Evolutionary conservation across 139 green algal genomes (phyloP), one percentile per base, ranked within the genome.

Genomic region (Closterium sp.): DNA sequence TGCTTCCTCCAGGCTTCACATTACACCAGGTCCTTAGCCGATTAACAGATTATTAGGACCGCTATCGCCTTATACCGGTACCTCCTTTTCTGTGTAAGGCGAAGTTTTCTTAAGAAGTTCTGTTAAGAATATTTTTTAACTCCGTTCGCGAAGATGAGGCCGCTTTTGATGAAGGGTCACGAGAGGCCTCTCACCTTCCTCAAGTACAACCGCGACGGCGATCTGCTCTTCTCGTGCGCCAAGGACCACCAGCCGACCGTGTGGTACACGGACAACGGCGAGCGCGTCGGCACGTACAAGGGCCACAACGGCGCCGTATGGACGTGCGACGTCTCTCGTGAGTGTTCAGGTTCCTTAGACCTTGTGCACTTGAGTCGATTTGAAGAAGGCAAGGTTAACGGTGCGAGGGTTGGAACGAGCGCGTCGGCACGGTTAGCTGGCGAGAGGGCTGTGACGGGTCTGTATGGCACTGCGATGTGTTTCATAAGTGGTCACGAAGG

Each of bases 241-340:
- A 99, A 99, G 95, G 97, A 98, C 93, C 95, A 96, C 90, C 87
- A 95, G 8, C 96, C 97, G 1, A 99, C 96, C 91, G 91, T 99
- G 23, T 99, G 98, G 97, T 96, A 94, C 92, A 94, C 97, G 16
- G 98, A 99, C 33, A 96, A 98, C 89, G 98, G 98, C 19, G 93
- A 96, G 89, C 96, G 98, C 25, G 91, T 99, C 0, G 98, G 98
- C 28, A 99, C 96, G n/a, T 99, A 98, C 91, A 96, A 97, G 85
- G 98, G 98, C 19, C 98, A 99, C 95, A 99, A 99, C 55, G 98
- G 98, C 12, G 96, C 97, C 3, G 96, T 99, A 31, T 98, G 96
- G 96, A 97, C 95, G 4, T 97, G 96, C 43, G 98, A 99, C 88
- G 95, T 99, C 32, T 97, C 95, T 31, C 95, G 96, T 97, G 88